Evolutionary conservation across 2,329 filamentous ascomycete species (phyloP).

Genomic region (Diaporthe velutina): DNA sequence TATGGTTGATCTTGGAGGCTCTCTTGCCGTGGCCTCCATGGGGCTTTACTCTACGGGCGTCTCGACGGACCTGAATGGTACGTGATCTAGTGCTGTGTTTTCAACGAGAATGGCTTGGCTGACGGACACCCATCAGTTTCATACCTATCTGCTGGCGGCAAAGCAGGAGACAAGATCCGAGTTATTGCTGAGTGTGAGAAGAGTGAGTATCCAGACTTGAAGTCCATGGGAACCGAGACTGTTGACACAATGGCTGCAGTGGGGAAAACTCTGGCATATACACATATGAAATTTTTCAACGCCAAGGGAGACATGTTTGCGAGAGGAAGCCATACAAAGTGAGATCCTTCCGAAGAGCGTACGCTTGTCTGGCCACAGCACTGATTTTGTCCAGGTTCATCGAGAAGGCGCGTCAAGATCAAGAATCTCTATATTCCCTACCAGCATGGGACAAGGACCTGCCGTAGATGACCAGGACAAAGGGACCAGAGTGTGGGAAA

Average conservation of each 20-base stretch:
- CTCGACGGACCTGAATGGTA: constrained; percentile 75
- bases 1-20: constrained; percentile 77
- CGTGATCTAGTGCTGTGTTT: not conserved
- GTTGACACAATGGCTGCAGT: constrained; percentile 54
- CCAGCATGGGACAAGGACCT: constrained; percentile 11
- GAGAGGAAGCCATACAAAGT: constrained; percentile 77
- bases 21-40: constrained; percentile 74
- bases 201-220: constrained; percentile 55
- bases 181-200: constrained; percentile 72
- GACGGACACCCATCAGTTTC: constrained; percentile 61
- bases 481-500: no score
- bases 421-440: not conserved
- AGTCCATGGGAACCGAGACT: no score
- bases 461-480: not conserved
- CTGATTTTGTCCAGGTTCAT: constrained; percentile 32
- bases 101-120: not conserved
- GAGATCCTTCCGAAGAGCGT: constrained; percentile 42
- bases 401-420: constrained; percentile 32
- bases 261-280: constrained; percentile 74
- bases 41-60: constrained; percentile 74
- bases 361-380: not conserved
- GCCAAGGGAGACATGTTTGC: constrained; percentile 70
- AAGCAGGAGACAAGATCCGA: constrained; percentile 67
- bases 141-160: constrained; percentile 71
- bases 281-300: constrained; percentile 70